Percentiles rank a stretch among this genome's conserved stretches.
These are phyloP conservation scores for Exophiala sp. DNA, from an alignment of 2,329 filamentous ascomycete genomes.

Conservation along the genomic window DNA sequence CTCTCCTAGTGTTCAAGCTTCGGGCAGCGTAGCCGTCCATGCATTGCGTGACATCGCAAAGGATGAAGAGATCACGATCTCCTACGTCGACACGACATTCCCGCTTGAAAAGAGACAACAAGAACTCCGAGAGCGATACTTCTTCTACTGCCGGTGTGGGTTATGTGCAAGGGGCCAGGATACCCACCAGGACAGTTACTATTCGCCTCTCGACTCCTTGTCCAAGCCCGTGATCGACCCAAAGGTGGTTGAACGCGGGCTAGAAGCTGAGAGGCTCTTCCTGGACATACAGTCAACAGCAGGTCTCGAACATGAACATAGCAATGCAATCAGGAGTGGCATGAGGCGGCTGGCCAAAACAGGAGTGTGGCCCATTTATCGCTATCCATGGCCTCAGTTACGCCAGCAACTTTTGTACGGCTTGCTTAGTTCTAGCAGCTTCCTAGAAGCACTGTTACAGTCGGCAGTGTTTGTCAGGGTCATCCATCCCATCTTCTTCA, in stretches of 20 bases:
- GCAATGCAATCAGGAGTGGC: constrained; percentile 35
- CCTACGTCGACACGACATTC: constrained; percentile 55
- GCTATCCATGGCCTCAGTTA: constrained; percentile 51
- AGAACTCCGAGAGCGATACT: constrained; percentile 51
- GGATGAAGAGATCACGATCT: constrained; percentile 55
- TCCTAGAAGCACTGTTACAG: constrained; percentile 46
- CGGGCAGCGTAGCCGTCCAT: constrained; percentile 17
- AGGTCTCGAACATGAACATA: constrained; percentile 30
- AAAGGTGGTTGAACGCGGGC: neutral
- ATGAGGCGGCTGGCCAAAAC: constrained; percentile 40
- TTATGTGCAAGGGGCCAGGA: constrained; percentile 8
- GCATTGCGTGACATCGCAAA: constrained; percentile 48
- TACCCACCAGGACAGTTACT: neutral
- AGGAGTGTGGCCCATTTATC: constrained; percentile 43
- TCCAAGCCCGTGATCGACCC: neutral
- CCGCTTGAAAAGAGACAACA: constrained; percentile 46
- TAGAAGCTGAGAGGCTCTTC: constrained; percentile 29
- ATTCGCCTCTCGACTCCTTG: neutral
- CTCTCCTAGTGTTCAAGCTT: constrained; percentile 1
- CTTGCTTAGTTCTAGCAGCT: constrained; percentile 41
- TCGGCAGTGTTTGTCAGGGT: constrained; percentile 47
- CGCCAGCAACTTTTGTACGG: constrained; percentile 50
- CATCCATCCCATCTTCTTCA: constrained; percentile 49
- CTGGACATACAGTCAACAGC: constrained; percentile 22
- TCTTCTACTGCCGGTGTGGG: constrained; percentile 52